Conservation (phyloP, 441 rosid species). For the Populus hybrid region DNA sequence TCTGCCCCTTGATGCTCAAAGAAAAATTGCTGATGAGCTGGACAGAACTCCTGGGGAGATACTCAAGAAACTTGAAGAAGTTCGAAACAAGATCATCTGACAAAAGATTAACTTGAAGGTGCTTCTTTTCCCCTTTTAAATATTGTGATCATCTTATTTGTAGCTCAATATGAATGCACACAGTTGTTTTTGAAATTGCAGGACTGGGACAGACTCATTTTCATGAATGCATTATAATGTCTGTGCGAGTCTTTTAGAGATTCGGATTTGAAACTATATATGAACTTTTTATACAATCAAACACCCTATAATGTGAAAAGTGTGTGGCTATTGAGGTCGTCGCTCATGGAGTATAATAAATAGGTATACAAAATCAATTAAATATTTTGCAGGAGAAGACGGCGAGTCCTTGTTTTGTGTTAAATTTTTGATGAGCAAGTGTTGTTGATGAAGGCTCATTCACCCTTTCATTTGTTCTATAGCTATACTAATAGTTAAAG, state of each 20-base stretch:
- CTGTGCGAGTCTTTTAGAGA: not conserved
- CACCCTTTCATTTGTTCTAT: not conserved
- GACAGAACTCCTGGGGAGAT: slow-evolving; percentile 98
- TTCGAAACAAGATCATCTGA: slow-evolving; percentile 75
- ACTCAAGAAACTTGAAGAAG: slow-evolving; percentile 93
- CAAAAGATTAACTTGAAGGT: slow-evolving; percentile 26
- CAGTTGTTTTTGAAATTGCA: not conserved
- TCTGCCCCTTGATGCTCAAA: slow-evolving; percentile 75
- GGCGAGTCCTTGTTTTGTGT: not conserved
- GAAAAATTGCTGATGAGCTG: slow-evolving; percentile 90
- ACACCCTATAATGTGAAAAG: not conserved
- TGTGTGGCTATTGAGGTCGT: not conserved
- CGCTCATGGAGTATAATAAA: not conserved
- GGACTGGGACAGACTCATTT: not conserved
- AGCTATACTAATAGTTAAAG: not conserved
- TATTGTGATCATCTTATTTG: not conserved
- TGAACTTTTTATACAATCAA: not conserved
- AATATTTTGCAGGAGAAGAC: not conserved
- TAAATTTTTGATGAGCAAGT: not conserved
- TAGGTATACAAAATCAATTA: not conserved
- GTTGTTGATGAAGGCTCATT: not conserved
- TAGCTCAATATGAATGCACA: not conserved
- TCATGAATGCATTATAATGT: not conserved
- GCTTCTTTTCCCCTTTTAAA: not conserved
- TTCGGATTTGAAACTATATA: not conserved